Base-by-base conservation (phyloP, 805 yeast genomes). In the Wickerhamomyces sydowiorum region DNA sequence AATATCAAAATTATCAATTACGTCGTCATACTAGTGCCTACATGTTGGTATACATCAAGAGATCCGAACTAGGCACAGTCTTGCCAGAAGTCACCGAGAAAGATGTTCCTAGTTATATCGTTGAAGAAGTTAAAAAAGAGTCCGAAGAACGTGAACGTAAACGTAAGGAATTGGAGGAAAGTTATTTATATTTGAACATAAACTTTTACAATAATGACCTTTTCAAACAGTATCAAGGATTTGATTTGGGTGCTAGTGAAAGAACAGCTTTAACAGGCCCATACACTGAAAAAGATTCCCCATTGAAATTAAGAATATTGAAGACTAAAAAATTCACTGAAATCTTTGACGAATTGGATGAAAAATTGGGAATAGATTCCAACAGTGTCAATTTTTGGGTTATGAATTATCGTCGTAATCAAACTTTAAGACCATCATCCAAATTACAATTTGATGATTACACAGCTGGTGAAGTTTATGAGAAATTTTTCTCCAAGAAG, bases 1-100 rank as follows among this genome's bases (percentile, higher is more conserved):
- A 83, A 48, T 82, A 78, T 42, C 80, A 78, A 46, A 81, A 74
- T 38, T 81, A 82, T 44, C 70, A 74, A 36, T 66, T 85, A 23
- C 77, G 86, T 50, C 78, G 96, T 37, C 93, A 88, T 30, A 90
- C 98, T 0, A 86, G 93, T 33, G 99, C 99, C 2, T 93, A 93
- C 58, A 93, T 93, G 99, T 75, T 93, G 64, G 98, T 93, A 3
- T 93, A 93, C 59, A 75, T 90, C 48, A 74, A 95, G 41, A 79
- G 86, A 56, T 65, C 75, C 2, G 75, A 75, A 31, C 61, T 78
- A 30, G 70, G 68, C 2, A 72, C 71, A 12, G 70, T 91, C 14
- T 69, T 93, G 44, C 79, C 78, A 12, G 79, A 76, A 1, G 76
- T 73, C 3, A 52, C 64, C 2, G 78, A 75, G 18, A 73, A 63